Base-by-base conservation (phyloP, 2,329 filamentous ascomycete genomes). In the Leptodontidium sp. region DNA sequence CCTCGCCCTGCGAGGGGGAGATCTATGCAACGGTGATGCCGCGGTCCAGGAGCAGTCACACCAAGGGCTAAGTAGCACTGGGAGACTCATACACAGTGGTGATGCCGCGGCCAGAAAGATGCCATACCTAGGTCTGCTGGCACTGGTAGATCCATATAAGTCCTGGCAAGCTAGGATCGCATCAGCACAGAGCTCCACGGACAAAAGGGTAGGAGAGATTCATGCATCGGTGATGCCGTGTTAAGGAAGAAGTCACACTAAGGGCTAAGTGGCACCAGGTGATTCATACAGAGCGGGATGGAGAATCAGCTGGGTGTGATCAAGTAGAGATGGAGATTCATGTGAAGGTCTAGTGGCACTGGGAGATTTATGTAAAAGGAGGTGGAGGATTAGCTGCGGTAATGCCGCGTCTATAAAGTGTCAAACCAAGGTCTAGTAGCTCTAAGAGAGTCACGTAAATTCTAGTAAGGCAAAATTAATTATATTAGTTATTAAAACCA, bases 351-450 rank as follows among this genome's bases (percentile, higher is more conserved):
- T 29, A 53, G 24, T 53, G 5, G 50, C 50, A 32, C 50, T 53
- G 24, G 7, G 15, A 53, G 50, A 53, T 29, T 32, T 17, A 53
- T 53, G 24, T 29, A 17, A 53, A 53, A 53, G 50, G 50, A 5
- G 9, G 24, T 53, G 24, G 24, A 14, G 11, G 50, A 17, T 53
- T 7, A 53, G 50, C 50, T 53, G 11, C 2, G 24, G 50, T 14
- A n/a, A 53, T 53, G 11, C 50, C 24, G 24, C 24, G 21, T 29
- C 15, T 45, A 45, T 4, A 4, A 32, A 17, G 24, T 53, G 24
- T 53, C 11, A 53, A 12, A 53, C 49, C 6, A 52, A 53, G 29
- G 50, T 32, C 29, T 53, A 53, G 50, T 53, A 9, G 50, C 50
- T 14, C 50, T 32, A n/a, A 21, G 50, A 53, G 24, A 53, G 7